Base-by-base conservation (phyloP, 2,329 filamentous ascomycete species). In the Ceratocystis huliohia region DNA sequence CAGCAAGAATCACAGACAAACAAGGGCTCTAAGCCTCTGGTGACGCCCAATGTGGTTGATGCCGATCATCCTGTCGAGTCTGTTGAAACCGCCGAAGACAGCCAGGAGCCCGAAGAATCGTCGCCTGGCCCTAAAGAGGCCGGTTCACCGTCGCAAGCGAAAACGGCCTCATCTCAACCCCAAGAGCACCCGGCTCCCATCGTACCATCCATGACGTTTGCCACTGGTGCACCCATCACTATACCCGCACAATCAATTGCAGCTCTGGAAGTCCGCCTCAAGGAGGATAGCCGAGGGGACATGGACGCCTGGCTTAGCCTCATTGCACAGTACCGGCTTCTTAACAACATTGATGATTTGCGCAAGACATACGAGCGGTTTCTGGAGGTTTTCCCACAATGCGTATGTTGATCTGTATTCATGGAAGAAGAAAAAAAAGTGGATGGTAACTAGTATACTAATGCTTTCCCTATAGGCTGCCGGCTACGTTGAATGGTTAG, bases 201-300 rank as follows among this genome's bases (percentile, higher is more conserved):
- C 5, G 57, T 61, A 20, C 66, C 61, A 17, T 53, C 62, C n/a
- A 53, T 64, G 37, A 50, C 62, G 8, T 64, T 67, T 61, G 20
- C 46, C 53, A 33, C 37, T 30, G 33, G 22, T 20, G 33, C 50
- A 37, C 30, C 66, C 30, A 25, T 63, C 20, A 41, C 63, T n/a
- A 63, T 65, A 28, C 65, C 67, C 6, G 62, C 63, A 25, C 68
- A 65, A 25, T 84, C 83, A 70, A 81, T 93, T 71, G 86, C 88
- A 67, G 84, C 92, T 68, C 81, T 97, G 73, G 93, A 99, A 78
- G 89, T 94, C 74, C 87, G 93, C 73, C 88, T 97, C 74, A 87
- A 88, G 74, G 89, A 96, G 73, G 94, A 99, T 73, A 89, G 93
- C 17, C 88, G 91, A 72, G 94, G 93, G 73, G 92, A 96, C 72